Evolutionary conservation across 805 yeast species (phyloP).

Genomic region (Candida andamanensis): DNA sequence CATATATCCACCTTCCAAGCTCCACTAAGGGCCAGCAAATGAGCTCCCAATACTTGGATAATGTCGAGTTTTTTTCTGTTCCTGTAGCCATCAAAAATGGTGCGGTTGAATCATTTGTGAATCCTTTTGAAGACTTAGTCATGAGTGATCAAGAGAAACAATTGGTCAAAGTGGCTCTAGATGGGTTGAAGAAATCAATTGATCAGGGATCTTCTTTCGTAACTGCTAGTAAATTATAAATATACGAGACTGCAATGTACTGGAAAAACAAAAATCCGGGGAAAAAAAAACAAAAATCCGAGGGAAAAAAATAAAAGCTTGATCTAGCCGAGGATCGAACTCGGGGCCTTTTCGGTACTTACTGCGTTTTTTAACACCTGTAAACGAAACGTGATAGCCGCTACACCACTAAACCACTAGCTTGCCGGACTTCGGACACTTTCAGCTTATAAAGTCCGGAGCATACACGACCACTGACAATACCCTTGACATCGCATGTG

Average conservation of each 20-base stretch:
- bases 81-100: constrained; percentile 42
- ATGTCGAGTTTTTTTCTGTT: constrained; percentile 43
- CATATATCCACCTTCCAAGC: constrained; percentile 52
- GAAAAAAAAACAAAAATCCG: neutral
- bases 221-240: constrained; percentile 30
- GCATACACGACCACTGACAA: no score
- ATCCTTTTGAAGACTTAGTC: constrained; percentile 29
- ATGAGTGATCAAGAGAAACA: constrained; percentile 27
- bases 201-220: constrained; percentile 39
- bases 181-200: constrained; percentile 35
- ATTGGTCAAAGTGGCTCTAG: constrained; percentile 33
- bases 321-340: constrained; percentile 43
- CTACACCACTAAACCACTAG: constrained; percentile 36
- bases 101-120: constrained; percentile 29
- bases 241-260: neutral
- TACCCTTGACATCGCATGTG: no score
- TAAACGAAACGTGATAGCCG: constrained; percentile 42
- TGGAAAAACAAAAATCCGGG: neutral
- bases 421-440: no score
- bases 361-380: constrained; percentile 24
- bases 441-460: no score
- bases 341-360: constrained; percentile 40
- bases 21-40: constrained; percentile 43
- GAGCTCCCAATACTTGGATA: constrained; percentile 29
- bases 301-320: constrained; percentile 14